Evolutionary conservation across 1,284 basidiomycete genomes (phyloP), one percentile per base, ranked within the genome.

Genomic region (Erythrobasidium hasegawianum): DNA sequence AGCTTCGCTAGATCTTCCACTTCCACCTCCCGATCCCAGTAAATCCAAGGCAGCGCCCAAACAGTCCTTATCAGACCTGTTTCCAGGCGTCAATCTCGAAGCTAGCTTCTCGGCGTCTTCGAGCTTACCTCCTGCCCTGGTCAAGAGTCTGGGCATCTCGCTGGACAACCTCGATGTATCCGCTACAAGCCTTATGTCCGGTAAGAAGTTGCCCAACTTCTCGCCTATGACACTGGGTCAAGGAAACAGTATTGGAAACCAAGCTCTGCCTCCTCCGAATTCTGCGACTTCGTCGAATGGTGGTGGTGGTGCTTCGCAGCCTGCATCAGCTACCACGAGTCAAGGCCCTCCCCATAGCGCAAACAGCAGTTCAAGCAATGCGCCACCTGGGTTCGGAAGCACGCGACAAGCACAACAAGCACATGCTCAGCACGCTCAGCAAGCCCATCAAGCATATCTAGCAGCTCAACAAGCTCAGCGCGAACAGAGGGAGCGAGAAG

Each of bases 361-460:
- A 24, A 47, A 33, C 33, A 33, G 33, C 33, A 33, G 33, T 11
- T 33, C 33, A 5, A 33, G 59, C 40, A 29, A 16, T 4, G 29
- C 43, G 33, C 62, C 62, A 14, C 55, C 56, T 4, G 62, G 62
- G 1, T 43, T 65, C 7, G 62, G 62, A 22, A 53, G 41, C 1
- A 38, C 56, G 27, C 54, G 62, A 39, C 62, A 65, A 47, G 62
- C 62, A 16, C 62, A 65, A 33, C 62, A 65, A 26, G 55, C 62
- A 10, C 62, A 65, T 26, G 62, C 62, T n/a, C 62, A 65, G 33
- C 55, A 57, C 18, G 62, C 62, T 50, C 62, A 65, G 55, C 62
- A 65, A 53, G 62, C 62, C 40, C 62, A 65, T 53, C 62, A 65
- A 40, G 62, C 62, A 14, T 52, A 65, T 27, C 18, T 65, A 3